Evolutionary conservation across 2,329 filamentous ascomycete genomes (phyloP).

Genomic region (Paecilomyces niveus): DNA sequence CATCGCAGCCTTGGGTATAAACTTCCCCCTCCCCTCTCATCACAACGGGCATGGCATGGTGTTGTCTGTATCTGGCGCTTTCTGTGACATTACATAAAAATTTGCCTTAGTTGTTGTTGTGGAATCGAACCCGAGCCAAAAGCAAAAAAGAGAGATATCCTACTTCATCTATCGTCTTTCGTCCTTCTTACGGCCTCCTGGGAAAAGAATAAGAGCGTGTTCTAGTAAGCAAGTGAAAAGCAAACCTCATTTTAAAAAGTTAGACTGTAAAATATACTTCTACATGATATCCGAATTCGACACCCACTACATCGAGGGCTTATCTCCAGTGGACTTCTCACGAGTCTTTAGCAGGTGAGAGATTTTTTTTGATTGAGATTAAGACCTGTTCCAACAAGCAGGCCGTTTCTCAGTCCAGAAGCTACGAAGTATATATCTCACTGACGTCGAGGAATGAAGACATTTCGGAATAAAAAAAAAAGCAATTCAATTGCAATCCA

Average conservation of each 20-base stretch:
- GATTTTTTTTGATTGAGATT: too few relatives aligned
- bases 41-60: not conserved
- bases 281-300: too few relatives aligned
- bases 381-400: too few relatives aligned
- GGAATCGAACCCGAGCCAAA: conserved; percentile 10
- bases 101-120: not conserved
- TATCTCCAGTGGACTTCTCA: too few relatives aligned
- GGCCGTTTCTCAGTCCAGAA: too few relatives aligned
- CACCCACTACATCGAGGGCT: too few relatives aligned
- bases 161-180: conserved; percentile 15
- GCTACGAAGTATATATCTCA: too few relatives aligned
- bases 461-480: not conserved
- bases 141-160: conserved; percentile 2
- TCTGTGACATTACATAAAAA: not conserved
- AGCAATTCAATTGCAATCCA: not conserved
- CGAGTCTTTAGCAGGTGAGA: too few relatives aligned
- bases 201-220: conserved; percentile 21
- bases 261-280: not conserved
- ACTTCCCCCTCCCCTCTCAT: not conserved
- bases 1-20: not conserved
- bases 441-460: too few relatives aligned
- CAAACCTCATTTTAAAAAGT: too few relatives aligned
- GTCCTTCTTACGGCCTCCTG: conserved; percentile 22
- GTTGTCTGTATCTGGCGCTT: too few relatives aligned
- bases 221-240: conserved; percentile 17